Percentiles rank a stretch among this genome's conserved stretches.
phyloP scores from a whole-genome alignment of 176 grass and related monocot genomes.

The Carex parvula region DNA sequence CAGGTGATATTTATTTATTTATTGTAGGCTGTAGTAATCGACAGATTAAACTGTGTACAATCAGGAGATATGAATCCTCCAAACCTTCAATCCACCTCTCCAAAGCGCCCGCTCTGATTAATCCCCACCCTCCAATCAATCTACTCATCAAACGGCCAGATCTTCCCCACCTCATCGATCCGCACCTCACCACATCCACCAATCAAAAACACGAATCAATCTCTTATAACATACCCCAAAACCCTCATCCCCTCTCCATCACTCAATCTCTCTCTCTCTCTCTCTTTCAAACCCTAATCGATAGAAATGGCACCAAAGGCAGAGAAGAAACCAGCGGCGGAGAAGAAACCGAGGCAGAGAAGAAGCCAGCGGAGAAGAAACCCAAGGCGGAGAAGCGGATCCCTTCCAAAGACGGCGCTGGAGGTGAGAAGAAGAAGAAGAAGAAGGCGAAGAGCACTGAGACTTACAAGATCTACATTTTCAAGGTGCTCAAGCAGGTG shows the following conservation, averaged over 20 bases:
- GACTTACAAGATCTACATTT: slow-evolving; percentile 95
- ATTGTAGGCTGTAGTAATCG: no score
- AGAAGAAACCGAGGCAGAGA: neutral
- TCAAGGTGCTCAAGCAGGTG: slow-evolving; percentile 91
- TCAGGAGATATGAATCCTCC: no score
- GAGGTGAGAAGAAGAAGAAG: neutral
- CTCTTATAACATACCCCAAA: neutral
- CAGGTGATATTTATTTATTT: no score
- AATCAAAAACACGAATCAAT: neutral
- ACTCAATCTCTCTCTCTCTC: neutral
- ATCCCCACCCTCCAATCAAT: neutral
- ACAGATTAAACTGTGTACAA: no score
- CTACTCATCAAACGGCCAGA: neutral
- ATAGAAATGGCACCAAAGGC: neutral
- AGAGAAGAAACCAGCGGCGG: neutral
- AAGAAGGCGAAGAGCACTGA: slow-evolving; percentile 27
- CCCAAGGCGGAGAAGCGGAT: slow-evolving; percentile 7
- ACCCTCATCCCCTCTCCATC: neutral
- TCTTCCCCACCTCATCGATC: neutral
- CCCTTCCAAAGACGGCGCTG: neutral
- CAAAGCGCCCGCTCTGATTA: neutral
- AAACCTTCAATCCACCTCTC: no score
- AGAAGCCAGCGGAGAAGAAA: slow-evolving; percentile 6
- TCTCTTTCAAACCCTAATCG: neutral
- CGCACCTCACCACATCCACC: neutral